Base-by-base conservation (phyloP, 257 asterid genomes). In the Anisodus tanguticus region DNA sequence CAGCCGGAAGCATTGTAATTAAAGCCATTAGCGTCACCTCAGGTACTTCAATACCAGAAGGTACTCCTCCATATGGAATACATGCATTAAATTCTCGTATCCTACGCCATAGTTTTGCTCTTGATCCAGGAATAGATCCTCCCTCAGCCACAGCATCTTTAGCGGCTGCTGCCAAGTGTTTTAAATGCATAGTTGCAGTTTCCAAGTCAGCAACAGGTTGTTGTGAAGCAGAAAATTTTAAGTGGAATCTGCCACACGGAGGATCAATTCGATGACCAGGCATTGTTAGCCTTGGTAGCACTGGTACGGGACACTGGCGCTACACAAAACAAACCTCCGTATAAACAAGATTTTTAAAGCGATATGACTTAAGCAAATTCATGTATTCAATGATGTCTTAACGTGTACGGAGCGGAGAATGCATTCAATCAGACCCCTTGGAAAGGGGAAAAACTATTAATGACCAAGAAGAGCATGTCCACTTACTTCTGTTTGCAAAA, bases 261-360 rank as follows among this genome's bases (percentile, higher is more conserved):
- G 99, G 98, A 90, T 97, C 98, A 67, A 97, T 90, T 82, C 95
- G 98, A 89, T 97, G 98, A 84, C 99, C 99, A 86, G 99, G 98
- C 99, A 97, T 97, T 9, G 99, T 97, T 67, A 97, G 91, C 90
- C 98, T 93, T 83, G 99, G 99, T 82, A 94, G 89, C 64, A 97
- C 89, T 41, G 99, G 97, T 69, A 97, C 92, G 8, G 98, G 97
- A 82, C 89, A 93, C 85, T 97, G 99, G 83, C 98, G 97, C 99
- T 97, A 92, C 91, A 92, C 51, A 88, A 85, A 84, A 77, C 72
- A 85, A 83, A 60, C 81, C 51, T 45, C 83, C n/a, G 64, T 66
- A 57, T 10, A 82, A 67, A 86, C 87, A 85, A 87, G 72, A 86
- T n/a, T 72, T 66, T 43, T 49, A 78, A 68, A 81, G 76, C 62